Base-by-base conservation (phyloP, 2,329 filamentous ascomycete species). In the Fusarium sp. region DNA sequence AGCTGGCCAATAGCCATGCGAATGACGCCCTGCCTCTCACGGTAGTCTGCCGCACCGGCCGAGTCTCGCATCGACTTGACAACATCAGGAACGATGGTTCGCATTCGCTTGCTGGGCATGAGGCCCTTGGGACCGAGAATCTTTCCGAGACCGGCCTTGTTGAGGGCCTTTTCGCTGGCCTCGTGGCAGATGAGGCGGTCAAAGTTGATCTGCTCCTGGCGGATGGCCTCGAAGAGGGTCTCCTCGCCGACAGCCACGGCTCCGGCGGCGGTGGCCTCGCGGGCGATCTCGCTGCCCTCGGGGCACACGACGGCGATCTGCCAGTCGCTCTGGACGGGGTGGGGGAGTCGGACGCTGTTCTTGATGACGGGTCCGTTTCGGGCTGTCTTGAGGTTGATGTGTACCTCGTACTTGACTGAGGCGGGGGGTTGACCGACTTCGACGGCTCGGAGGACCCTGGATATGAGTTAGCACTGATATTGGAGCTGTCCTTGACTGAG, bases 1-100 rank as follows among this genome's bases (percentile, higher is more conserved):
- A 99, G 84, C 85, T 98, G 95, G 6, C 96, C 97, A 71, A 99
- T 90, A n/a, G 95, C 92, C 88, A 98, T 90, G 69, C 95, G 89
- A 65, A 99, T 90, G 34, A 97, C 94, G 18, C 95, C 97, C 75
- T 92, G 84, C 76, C 93, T 89, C 86, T 99, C 97, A 81, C 95
- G 91, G 85, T 98, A 99, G 77, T 95, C 92, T 63, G 92, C 94
- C 64, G 92, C 94, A 71, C 96, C 95, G 16, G 95, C 91, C 84
- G 98, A 91, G 76, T 96, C 94, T 78, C 90, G 90, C 79, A 99
- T 93, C 37, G 92, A 89, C n/a, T 87, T 83, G 64, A 89, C 89
- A 18, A 98, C 89, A 81, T 97, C 93, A 80, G 90, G 92, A 27
- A 97, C 95, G 66, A 99, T 93, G 1, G 97, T 98, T 74, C 95